Percentiles rank a stretch among this genome's conserved stretches.
Evolutionary conservation across 192 early-diverging fungal species (phyloP).

Genomic region (Coemansia sp.): DNA sequence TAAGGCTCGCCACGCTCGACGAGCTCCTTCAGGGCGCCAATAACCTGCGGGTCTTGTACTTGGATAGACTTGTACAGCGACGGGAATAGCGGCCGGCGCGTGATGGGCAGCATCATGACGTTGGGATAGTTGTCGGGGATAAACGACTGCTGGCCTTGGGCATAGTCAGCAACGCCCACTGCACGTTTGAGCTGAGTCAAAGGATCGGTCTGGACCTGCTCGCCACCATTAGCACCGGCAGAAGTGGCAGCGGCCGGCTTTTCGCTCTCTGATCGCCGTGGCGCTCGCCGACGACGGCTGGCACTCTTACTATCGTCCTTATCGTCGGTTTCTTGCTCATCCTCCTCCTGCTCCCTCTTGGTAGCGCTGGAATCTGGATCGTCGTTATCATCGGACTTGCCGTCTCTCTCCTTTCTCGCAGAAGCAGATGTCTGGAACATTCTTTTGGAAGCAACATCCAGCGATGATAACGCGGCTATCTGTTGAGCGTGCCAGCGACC

Average conservation of each 20-base stretch:
- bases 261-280: slow-evolving; percentile 39
- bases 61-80: slow-evolving; percentile 98
- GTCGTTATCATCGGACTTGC: slow-evolving; percentile 22
- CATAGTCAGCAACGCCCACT: slow-evolving; percentile 64
- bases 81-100: slow-evolving; percentile 91
- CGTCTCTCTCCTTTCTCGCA: slow-evolving; percentile 29
- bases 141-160: slow-evolving; percentile 69
- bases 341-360: slow-evolving; percentile 1
- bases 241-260: background rate
- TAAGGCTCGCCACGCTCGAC: slow-evolving; percentile 95
- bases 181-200: slow-evolving; percentile 53
- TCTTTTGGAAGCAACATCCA: slow-evolving; percentile 3
- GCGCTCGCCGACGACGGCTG: slow-evolving; percentile 32
- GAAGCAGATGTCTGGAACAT: slow-evolving; percentile 32
- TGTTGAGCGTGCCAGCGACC: background rate
- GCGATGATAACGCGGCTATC: background rate
- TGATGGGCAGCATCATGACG: slow-evolving; percentile 90
- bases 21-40: slow-evolving; percentile 87
- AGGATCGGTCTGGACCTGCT: slow-evolving; percentile 23
- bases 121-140: slow-evolving; percentile 94
- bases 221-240: slow-evolving; percentile 15
- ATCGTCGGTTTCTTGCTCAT: slow-evolving; percentile 12
- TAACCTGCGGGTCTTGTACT: slow-evolving; percentile 92
- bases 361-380: slow-evolving; percentile 14
- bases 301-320: slow-evolving; percentile 13